phyloP scores from a whole-genome alignment of 805 yeast genomes.

The Suhomyces tanzawaensis region DNA sequence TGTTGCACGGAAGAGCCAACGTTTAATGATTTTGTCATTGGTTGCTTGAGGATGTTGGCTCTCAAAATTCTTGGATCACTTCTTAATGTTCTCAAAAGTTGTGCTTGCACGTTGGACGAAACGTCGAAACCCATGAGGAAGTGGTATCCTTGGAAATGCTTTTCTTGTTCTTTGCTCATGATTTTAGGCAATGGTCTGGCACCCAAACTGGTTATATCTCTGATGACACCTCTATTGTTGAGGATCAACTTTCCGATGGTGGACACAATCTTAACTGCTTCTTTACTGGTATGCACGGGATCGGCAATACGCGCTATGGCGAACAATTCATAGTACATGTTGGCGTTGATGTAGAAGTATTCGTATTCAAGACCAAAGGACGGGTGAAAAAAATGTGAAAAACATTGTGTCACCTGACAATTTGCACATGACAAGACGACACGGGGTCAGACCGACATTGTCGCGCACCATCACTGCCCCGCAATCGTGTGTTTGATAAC shows the following conservation, averaged over 20 bases:
- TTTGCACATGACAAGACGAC: not conserved
- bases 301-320: slow-evolving; percentile 83
- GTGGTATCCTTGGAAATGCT: slow-evolving; percentile 87
- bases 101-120: slow-evolving; percentile 81
- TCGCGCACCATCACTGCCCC: not conserved
- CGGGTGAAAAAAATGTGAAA: not conserved
- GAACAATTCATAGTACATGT: slow-evolving; percentile 85
- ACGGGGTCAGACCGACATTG: not conserved
- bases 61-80: slow-evolving; percentile 90
- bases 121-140: slow-evolving; percentile 86
- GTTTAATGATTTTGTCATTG: slow-evolving; percentile 50
- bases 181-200: slow-evolving; percentile 75
- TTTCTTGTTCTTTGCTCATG: slow-evolving; percentile 80
- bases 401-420: too few species aligned
- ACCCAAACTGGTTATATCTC: slow-evolving; percentile 79
- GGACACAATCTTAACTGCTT: slow-evolving; percentile 42
- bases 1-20: slow-evolving; percentile 47
- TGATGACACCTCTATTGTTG: slow-evolving; percentile 89
- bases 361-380: not conserved
- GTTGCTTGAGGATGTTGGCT: slow-evolving; percentile 66
- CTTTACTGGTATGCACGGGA: slow-evolving; percentile 42
- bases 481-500: too few species aligned
- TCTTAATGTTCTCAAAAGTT: slow-evolving; percentile 73
- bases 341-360: not conserved
- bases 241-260: slow-evolving; percentile 82